These are phyloP conservation scores for Claviceps pusilla DNA, from an alignment of 2,329 filamentous ascomycete species.

Conservation along the genomic window DNA sequence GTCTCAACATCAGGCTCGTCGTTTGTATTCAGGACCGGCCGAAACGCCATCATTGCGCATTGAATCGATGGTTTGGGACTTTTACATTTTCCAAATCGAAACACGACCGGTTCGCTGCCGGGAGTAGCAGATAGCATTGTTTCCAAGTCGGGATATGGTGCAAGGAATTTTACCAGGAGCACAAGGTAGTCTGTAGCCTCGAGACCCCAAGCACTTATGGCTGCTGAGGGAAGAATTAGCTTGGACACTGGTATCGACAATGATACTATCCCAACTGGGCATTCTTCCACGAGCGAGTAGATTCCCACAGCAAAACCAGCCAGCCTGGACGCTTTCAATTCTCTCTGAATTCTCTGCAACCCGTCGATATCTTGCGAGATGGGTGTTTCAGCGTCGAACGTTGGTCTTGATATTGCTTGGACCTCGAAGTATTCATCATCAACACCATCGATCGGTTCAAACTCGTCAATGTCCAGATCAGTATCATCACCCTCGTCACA, in stretches of 20 bases:
- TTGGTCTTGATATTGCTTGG: neutral
- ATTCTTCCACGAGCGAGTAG: slow-evolving; percentile 30
- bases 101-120: slow-evolving; percentile 24
- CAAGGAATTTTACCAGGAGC: slow-evolving; percentile 50
- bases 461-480: neutral
- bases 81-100: slow-evolving; percentile 56
- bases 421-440: slow-evolving; percentile 5
- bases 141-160: slow-evolving; percentile 43
- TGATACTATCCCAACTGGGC: slow-evolving; percentile 36
- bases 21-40: neutral
- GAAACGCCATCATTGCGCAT: slow-evolving; percentile 39
- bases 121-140: slow-evolving; percentile 33
- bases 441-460: neutral
- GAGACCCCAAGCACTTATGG: slow-evolving; percentile 64
- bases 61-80: slow-evolving; percentile 53
- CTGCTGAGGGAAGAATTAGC: slow-evolving; percentile 59
- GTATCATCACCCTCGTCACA: neutral
- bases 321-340: slow-evolving; percentile 38
- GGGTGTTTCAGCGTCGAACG: neutral
- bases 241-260: slow-evolving; percentile 56
- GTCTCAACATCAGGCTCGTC: slow-evolving; percentile 6
- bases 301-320: slow-evolving; percentile 59
- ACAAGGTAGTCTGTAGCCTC: slow-evolving; percentile 53
- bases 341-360: slow-evolving; percentile 5
- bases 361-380: neutral